Evolutionary conservation across 2,329 filamentous ascomycete genomes (phyloP), one percentile per base, ranked within the genome.

Genomic region (Colletotrichum chrysophilum): DNA sequence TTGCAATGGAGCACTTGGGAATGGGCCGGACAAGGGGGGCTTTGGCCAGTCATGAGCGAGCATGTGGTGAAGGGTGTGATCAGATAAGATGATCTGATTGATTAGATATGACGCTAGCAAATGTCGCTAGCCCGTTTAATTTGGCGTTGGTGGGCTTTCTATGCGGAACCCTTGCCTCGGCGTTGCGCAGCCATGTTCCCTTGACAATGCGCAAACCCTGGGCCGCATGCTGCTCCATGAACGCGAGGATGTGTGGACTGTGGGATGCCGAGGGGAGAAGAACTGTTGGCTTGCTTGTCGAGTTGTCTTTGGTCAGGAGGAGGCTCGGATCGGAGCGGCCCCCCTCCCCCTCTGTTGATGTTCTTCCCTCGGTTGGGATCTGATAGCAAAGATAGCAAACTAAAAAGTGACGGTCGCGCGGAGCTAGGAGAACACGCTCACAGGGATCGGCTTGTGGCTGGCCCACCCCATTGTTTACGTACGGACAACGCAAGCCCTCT

Each of bases 31-130:
- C 71, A 58, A 65, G 71, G 71, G 71, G 71, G 43, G 58, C 28
- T 26, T 36, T 38, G 48, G 48, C 71, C 71, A 74, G n/a, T 74
- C 71, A 74, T 12, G 71, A 28, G 48, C 48, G 16, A 18, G 60
- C 14, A 24, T 52, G 71, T 38, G 52, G 67, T 71, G 67, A 66
- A 74, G 61, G 61, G 60, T 66, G 67, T 74, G 71, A 74, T 74
- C 71, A 74, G 71, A 74, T 74, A 74, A 74, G 71, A 74, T 74
- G 71, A 71, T 71, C 71, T 74, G 71, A 74, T 74, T 74, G 71
- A 74, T 74, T 74, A 74, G 67, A 74, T 74, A 74, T 71, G 71
- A 71, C 71, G 71, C 71, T 71, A 74, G 67, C 36, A 48, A 62
- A 61, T 66, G 61, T 66, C 71, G 61, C 67, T 74, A 71, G 36